Percentiles rank a stretch among this genome's conserved stretches.
Evolutionary conservation across 345 rosid species (phyloP).

Genomic region (Hirschfeldia incana): DNA sequence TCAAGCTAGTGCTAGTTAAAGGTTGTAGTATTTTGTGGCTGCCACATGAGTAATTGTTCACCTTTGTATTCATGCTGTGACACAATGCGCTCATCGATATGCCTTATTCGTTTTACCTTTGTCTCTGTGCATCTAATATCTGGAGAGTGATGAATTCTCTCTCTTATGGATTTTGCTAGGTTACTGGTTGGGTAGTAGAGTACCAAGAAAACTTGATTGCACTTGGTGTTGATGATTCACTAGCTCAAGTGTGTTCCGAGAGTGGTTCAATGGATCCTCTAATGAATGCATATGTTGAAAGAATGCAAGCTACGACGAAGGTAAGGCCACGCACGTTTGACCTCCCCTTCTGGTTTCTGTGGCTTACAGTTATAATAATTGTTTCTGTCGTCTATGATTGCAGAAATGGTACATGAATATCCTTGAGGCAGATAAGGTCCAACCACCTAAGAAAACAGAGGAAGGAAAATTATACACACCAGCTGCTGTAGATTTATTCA

Average conservation of each 20-base stretch:
- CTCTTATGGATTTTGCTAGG: slow-evolving; percentile 52
- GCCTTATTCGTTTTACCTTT: slow-evolving; percentile 10
- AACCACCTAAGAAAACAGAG: slow-evolving; percentile 96
- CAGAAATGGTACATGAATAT: slow-evolving; percentile 99
- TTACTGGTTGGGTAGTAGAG: slow-evolving; percentile 99
- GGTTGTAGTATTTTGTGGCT: not conserved
- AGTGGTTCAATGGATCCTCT: slow-evolving; percentile 99
- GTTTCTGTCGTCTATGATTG: slow-evolving; percentile 29
- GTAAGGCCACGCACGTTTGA: slow-evolving; percentile 43
- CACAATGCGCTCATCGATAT: slow-evolving; percentile 16
- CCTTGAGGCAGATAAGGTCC: slow-evolving; percentile 94
- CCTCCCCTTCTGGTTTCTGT: slow-evolving; percentile 8
- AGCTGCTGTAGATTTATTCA: slow-evolving; percentile 98
- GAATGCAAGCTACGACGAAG: slow-evolving; percentile 99
- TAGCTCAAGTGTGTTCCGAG: slow-evolving; percentile 99
- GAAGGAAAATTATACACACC: slow-evolving; percentile 99
- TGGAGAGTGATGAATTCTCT: slow-evolving; percentile 28
- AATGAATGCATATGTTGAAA: slow-evolving; percentile 95
- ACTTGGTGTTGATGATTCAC: slow-evolving; percentile 98
- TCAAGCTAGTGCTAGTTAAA: not conserved
- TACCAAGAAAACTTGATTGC: slow-evolving; percentile 95
- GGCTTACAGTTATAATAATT: not conserved
- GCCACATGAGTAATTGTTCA: not conserved
- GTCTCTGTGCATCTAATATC: slow-evolving; percentile 22
- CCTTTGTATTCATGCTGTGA: not conserved